Percentiles rank a stretch among this genome's conserved stretches.
These are phyloP conservation scores for Gomphus sp. DNA, from an alignment of 1,284 basidiomycete genomes.

Conservation along the genomic window DNA sequence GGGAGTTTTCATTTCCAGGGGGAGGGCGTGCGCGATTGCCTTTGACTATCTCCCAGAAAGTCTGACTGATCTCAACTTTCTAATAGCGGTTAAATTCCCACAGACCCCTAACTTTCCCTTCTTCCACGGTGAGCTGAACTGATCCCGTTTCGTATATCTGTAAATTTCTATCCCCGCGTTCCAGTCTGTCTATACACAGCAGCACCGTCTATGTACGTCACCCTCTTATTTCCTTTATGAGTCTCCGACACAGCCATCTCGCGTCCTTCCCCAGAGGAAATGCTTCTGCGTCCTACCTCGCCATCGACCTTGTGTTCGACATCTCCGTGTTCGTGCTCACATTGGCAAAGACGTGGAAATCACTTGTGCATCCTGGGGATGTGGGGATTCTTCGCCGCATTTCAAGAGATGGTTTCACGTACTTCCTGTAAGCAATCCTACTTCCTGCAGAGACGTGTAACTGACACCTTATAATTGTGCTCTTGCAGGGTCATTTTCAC, in stretches of 20 bases:
- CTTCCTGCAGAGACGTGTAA: too few species aligned
- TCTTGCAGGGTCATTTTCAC: too few species aligned
- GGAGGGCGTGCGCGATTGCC: neutral
- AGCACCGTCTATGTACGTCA: neutral
- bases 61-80: neutral
- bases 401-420: too few species aligned
- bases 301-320: neutral
- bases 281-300: neutral
- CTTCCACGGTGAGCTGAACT: neutral
- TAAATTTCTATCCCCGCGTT: too few species aligned
- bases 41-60: neutral
- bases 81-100: neutral
- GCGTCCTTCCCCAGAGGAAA: neutral
- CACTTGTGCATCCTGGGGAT: too few species aligned
- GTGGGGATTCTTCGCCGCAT: too few species aligned
- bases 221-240: neutral
- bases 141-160: neutral
- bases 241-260: neutral
- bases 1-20: slow-evolving; percentile 3
- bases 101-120: neutral
- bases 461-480: too few species aligned
- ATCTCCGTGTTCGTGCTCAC: slow-evolving; percentile 3
- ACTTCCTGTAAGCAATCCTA: too few species aligned
- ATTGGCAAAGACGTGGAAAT: too few species aligned
- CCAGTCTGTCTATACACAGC: too few species aligned